phyloP scores from a whole-genome alignment of 78 protist genomes.

The Dictyostelium citrinum region DNA sequence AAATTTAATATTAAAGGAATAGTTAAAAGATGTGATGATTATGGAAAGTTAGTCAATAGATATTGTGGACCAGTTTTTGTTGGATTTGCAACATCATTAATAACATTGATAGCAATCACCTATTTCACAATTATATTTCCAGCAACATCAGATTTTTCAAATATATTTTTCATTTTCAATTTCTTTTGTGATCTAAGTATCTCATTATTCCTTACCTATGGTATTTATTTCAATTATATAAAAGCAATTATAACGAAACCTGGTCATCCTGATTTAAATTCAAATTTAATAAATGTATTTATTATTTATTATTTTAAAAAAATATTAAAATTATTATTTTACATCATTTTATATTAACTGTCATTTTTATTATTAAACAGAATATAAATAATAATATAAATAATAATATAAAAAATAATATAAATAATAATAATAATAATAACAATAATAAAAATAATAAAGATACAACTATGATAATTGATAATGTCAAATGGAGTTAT shows the following conservation, averaged over 20 bases:
- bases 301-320: too few relatives aligned
- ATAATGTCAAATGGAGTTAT: neutral
- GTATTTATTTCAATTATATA: slow-evolving; percentile 30
- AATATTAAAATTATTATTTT: too few relatives aligned
- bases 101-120: slow-evolving; percentile 5
- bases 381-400: neutral
- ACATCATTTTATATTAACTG: too few relatives aligned
- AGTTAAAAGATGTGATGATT: neutral
- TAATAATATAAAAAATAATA: neutral
- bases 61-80: neutral
- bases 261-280: slow-evolving; percentile 24
- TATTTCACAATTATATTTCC: slow-evolving; percentile 31
- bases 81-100: neutral
- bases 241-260: slow-evolving; percentile 27
- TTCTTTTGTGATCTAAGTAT: neutral
- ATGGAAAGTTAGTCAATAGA: neutral
- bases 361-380: too few relatives aligned
- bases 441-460: neutral
- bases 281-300: neutral
- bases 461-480: neutral
- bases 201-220: slow-evolving; percentile 17
- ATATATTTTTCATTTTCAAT: neutral
- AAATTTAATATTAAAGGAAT: neutral
- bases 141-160: neutral
- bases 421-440: neutral